Conservation (phyloP, 805 yeast genomes). For the Myxozyma neotropica region DNA sequence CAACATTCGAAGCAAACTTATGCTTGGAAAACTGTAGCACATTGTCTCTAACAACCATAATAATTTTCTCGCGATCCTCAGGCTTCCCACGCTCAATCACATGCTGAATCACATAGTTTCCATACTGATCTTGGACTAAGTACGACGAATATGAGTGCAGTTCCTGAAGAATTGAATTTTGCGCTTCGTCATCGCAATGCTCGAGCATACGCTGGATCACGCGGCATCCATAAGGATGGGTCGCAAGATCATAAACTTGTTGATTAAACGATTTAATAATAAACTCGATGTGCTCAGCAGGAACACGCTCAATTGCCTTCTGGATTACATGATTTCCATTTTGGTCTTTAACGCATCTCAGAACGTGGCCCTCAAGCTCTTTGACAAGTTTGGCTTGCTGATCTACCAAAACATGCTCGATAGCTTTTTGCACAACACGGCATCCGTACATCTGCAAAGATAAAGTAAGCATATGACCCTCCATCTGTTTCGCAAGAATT, state of each 20-base stretch:
- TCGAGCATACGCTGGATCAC: constrained; percentile 92
- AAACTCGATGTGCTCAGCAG: constrained; percentile 68
- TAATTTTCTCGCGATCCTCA: constrained; percentile 61
- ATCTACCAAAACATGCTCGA: constrained; percentile 66
- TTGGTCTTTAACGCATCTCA: constrained; percentile 84
- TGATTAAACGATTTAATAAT: constrained; percentile 64
- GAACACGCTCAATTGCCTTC: constrained; percentile 85
- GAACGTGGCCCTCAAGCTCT: constrained; percentile 66
- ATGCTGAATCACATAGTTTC: constrained; percentile 96
- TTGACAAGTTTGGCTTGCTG: constrained; percentile 69
- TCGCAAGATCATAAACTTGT: constrained; percentile 79
- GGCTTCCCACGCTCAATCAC: constrained; percentile 76
- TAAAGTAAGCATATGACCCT: constrained; percentile 69
- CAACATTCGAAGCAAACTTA: constrained; percentile 96
- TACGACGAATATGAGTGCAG: constrained; percentile 70
- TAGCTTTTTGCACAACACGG: constrained; percentile 91
- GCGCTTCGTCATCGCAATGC: constrained; percentile 67
- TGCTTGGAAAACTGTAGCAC: constrained; percentile 88
- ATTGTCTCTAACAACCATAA: constrained; percentile 67
- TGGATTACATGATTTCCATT: constrained; percentile 98
- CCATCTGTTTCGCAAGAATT: constrained; percentile 68
- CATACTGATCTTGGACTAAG: constrained; percentile 93
- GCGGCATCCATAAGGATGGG: constrained; percentile 97
- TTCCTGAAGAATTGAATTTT: constrained; percentile 66
- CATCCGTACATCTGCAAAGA: constrained; percentile 98